Evolutionary conservation across 1,139 yeast species (phyloP).

Genomic region (Lodderomyces pseudojiufengensis): DNA sequence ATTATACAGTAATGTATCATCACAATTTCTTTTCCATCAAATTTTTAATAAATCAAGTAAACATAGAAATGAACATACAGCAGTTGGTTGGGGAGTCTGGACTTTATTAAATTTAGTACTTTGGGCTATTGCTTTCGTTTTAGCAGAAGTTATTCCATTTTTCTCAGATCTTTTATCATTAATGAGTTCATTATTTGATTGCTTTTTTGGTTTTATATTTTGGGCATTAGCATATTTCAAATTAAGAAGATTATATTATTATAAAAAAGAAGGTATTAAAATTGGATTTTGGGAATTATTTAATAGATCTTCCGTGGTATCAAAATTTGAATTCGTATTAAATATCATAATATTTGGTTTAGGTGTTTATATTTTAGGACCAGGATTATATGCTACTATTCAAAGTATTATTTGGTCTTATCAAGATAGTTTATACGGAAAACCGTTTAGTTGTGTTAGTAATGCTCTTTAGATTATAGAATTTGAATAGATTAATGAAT

Average conservation of each 20-base stretch:
- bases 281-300: conserved; percentile 16
- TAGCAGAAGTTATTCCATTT: conserved; percentile 63
- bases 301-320: conserved; percentile 17
- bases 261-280: conserved; percentile 20
- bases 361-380: conserved; percentile 55
- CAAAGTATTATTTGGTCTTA: conserved; percentile 51
- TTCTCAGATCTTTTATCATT: conserved; percentile 55
- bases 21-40: conserved; percentile 46
- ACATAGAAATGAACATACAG: conserved; percentile 48
- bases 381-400: conserved; percentile 54
- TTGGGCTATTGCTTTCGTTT: conserved; percentile 54
- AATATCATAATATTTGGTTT: conserved; percentile 38
- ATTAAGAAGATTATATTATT: conserved; percentile 22
- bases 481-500: no score
- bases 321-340: conserved; percentile 30
- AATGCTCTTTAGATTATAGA: conserved; percentile 31
- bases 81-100: conserved; percentile 54
- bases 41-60: conserved; percentile 40
- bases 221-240: conserved; percentile 63
- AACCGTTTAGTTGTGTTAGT: conserved; percentile 48
- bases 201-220: conserved; percentile 63
- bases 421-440: conserved; percentile 44
- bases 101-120: conserved; percentile 34
- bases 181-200: conserved; percentile 62
- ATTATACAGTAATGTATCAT: conserved; percentile 51